These are phyloP conservation scores for Ammopiptanthus mongolicus DNA, from an alignment of 306 rosid genomes.

Conservation along the genomic window DNA sequence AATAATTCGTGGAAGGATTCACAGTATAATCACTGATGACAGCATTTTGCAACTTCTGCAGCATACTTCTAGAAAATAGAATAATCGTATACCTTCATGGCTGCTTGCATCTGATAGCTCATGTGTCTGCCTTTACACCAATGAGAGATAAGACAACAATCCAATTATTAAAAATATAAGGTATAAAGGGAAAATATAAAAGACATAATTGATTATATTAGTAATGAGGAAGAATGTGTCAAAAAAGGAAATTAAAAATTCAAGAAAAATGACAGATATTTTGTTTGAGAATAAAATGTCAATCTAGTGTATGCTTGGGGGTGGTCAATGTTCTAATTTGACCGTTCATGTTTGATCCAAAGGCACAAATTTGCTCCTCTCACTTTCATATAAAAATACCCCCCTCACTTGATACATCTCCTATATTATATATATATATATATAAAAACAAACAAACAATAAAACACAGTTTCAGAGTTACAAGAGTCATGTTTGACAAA, in stretches of 20 bases:
- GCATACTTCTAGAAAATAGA: not conserved
- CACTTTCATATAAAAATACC: too few relatives aligned
- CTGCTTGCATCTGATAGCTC: conserved; percentile 35
- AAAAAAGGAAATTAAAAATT: not conserved
- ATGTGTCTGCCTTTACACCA: conserved; percentile 40
- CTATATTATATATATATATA: too few relatives aligned
- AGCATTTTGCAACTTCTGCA: not conserved
- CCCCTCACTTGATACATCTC: too few relatives aligned
- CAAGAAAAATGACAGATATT: not conserved
- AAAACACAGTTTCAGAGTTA: too few relatives aligned
- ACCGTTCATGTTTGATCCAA: too few relatives aligned
- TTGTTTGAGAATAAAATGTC: not conserved
- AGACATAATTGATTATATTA: not conserved
- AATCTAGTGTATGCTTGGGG: not conserved
- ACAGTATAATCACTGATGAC: not conserved
- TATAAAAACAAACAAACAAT: too few relatives aligned
- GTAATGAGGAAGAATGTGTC: conserved; percentile 4
- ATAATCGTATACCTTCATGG: conserved; percentile 38
- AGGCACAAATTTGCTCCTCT: too few relatives aligned
- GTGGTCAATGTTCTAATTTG: too few relatives aligned
- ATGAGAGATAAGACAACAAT: conserved; percentile 8
- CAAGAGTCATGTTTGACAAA: too few relatives aligned
- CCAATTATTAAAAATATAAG: conserved; percentile 6
- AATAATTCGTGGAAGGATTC: not conserved
- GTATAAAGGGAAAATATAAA: not conserved